Evolutionary conservation across 2,329 filamentous ascomycete genomes (phyloP), one percentile per base, ranked within the genome.

Genomic region (Pestalotiopsis sp.): DNA sequence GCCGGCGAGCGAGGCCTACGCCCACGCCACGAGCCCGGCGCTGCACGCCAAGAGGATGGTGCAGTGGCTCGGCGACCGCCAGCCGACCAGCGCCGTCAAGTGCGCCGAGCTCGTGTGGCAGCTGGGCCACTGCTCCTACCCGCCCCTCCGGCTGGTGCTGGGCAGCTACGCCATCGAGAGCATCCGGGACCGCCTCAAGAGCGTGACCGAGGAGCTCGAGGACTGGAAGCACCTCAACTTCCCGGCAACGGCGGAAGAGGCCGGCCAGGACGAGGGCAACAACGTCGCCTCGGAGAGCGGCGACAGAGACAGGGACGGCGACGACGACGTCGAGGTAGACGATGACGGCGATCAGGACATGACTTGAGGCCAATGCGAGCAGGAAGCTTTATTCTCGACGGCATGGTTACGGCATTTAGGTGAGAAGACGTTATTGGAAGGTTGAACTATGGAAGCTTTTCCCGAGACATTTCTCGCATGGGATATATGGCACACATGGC

Each of bases 161-260:
- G 96, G 96, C 0, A 97, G 91, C 72, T 98, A 97, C 82, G 95
- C 96, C 1, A 95, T 98, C 49, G 95, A 99, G 80, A 98, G 95
- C 79, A 97, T 98, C 65, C 86, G 96, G 17, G 96, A 99, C 81
- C 87, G 95, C 23, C 81, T 98, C 76, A 89, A 94, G 72, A 95
- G 92, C 70, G 93, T 98, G 56, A 98, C 95, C 13, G 96, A 98
- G 80, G 96, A 99, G 83, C 88, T 97, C 73, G 94, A 97, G 81
- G 94, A 97, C 77, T 97, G 94, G 93, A 96, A 95, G 76, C 91
- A 95, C 77, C 83, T 97, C 38, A 93, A 93, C 78, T 95, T 94
- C 72, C 83, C 87, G 0, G 76, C 80, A 49, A 78, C 81, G 14
- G 77, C 83, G 0, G 84, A 84, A 69, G 78, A 76, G 25, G 27